Evolutionary conservation across 1,284 basidiomycete species (phyloP).

Genomic region (Pseudozyma thailandica): DNA sequence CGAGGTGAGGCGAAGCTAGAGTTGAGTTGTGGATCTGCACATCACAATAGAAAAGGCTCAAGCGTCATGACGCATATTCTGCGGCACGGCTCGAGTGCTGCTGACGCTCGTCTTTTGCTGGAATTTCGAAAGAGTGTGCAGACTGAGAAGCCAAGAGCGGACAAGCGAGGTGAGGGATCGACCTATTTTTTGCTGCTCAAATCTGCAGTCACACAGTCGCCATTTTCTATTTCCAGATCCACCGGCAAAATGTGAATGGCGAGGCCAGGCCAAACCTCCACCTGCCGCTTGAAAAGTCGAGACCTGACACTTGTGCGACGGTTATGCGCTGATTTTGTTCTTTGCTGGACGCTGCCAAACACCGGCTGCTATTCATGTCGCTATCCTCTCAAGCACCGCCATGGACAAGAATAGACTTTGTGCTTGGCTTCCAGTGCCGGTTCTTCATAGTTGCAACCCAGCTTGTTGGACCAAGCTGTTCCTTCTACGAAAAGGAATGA

Average conservation of each 20-base stretch:
- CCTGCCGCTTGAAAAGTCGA: not conserved
- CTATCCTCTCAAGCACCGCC: not conserved
- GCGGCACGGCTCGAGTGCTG: not conserved
- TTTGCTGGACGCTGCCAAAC: too few species aligned
- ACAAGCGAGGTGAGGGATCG: not conserved
- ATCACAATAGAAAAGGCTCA: not conserved
- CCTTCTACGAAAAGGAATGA: too few species aligned
- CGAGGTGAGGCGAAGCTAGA: not conserved
- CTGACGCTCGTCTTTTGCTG: not conserved
- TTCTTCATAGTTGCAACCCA: too few species aligned
- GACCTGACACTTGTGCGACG: too few species aligned
- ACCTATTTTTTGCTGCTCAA: too few species aligned
- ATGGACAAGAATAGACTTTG: not conserved
- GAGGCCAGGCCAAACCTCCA: not conserved
- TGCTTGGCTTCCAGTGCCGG: too few species aligned
- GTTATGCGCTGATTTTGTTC: too few species aligned
- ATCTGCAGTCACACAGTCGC: not conserved
- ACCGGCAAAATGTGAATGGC: too few species aligned
- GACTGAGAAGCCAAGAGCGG: not conserved
- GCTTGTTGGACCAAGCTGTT: too few species aligned
- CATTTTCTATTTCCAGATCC: conserved; percentile 3
- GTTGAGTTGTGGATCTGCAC: conserved; percentile 27
- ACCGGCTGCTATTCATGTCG: not conserved
- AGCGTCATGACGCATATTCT: conserved; percentile 40
- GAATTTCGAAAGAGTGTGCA: too few species aligned